A percentile compares a stretch with the other conserved stretches of the same genome.
Conservation (phyloP, 2,329 filamentous ascomycete genomes). For the Nectriaceae sp. region DNA sequence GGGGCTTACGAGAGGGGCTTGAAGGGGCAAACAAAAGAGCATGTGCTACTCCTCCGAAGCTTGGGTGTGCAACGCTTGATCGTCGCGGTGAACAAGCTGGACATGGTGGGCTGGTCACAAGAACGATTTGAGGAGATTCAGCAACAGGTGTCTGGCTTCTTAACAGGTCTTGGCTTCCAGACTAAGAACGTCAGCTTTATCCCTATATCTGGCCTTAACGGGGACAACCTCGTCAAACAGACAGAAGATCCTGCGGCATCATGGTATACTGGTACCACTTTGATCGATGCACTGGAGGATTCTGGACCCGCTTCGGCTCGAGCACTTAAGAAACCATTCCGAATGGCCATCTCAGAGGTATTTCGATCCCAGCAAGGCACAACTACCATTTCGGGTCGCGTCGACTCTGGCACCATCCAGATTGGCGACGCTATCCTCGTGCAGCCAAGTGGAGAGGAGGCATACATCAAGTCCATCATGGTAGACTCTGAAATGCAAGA, state of each 20-base stretch:
- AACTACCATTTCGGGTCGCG: conserved; percentile 80
- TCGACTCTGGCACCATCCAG: conserved; percentile 84
- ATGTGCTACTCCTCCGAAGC: conserved; percentile 84
- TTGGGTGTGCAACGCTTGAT: conserved; percentile 88
- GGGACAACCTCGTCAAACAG: conserved; percentile 76
- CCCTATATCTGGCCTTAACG: conserved; percentile 85
- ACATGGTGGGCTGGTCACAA: conserved; percentile 80
- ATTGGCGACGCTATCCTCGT: conserved; percentile 77
- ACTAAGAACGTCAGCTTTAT: conserved; percentile 81
- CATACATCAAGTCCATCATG: conserved; percentile 79
- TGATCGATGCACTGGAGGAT: conserved; percentile 84
- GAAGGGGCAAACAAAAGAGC: conserved; percentile 91
- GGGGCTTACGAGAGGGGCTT: conserved; percentile 93
- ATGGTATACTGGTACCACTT: conserved; percentile 81
- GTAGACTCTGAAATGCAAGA: conserved; percentile 72
- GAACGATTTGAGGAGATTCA: conserved; percentile 83
- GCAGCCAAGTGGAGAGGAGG: conserved; percentile 80
- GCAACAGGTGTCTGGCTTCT: conserved; percentile 79
- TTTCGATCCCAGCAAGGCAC: conserved; percentile 82
- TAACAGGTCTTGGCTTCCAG: conserved; percentile 80
- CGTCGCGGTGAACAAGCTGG: conserved; percentile 94
- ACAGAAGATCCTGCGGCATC: conserved; percentile 57
- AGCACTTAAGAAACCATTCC: conserved; percentile 75
- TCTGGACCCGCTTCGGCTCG: conserved; percentile 69
- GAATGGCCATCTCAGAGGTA: conserved; percentile 85